Percentiles rank a stretch among this genome's conserved stretches.
phyloP scores from a whole-genome alignment of 2,329 filamentous ascomycete species.

The Neonectria punicea region DNA sequence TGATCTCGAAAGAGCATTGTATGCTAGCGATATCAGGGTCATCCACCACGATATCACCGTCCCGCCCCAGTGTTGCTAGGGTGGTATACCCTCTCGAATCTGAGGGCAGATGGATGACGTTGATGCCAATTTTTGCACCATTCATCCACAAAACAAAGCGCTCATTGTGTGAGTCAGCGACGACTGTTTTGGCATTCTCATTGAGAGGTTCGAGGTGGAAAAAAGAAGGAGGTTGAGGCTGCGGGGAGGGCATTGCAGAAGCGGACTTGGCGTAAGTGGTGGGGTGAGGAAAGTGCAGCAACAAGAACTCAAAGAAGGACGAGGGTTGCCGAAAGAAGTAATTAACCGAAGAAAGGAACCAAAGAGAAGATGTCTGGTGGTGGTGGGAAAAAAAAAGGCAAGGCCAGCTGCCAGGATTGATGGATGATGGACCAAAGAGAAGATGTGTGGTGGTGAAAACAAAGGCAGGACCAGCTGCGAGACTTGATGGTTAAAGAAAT shows the following conservation, averaged over 20 bases:
- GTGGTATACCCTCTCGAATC: not conserved
- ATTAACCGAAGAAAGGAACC: not conserved
- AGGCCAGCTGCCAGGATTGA: too few relatives aligned
- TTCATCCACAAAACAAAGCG: not conserved
- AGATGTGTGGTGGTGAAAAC: too few relatives aligned
- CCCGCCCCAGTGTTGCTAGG: not conserved
- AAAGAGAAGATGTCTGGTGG: too few relatives aligned
- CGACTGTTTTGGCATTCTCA: not conserved
- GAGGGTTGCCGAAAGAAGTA: not conserved
- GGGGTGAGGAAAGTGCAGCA: not conserved
- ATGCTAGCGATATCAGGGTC: not conserved
- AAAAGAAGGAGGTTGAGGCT: not conserved
- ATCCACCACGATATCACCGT: not conserved
- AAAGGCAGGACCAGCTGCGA: too few relatives aligned
- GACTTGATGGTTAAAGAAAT: too few relatives aligned
- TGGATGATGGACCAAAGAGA: too few relatives aligned
- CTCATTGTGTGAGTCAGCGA: not conserved
- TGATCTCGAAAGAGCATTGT: not conserved
- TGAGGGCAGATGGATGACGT: not conserved
- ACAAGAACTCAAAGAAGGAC: not conserved
- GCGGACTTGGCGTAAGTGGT: not conserved
- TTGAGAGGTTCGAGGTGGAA: not conserved
- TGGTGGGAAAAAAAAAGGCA: too few relatives aligned
- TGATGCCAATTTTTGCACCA: not conserved
- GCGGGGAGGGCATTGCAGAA: not conserved